A percentile compares a stretch with the other conserved stretches of the same genome.
Evolutionary conservation across 441 rosid species (phyloP).

Genomic region (Brassica hybrid): DNA sequence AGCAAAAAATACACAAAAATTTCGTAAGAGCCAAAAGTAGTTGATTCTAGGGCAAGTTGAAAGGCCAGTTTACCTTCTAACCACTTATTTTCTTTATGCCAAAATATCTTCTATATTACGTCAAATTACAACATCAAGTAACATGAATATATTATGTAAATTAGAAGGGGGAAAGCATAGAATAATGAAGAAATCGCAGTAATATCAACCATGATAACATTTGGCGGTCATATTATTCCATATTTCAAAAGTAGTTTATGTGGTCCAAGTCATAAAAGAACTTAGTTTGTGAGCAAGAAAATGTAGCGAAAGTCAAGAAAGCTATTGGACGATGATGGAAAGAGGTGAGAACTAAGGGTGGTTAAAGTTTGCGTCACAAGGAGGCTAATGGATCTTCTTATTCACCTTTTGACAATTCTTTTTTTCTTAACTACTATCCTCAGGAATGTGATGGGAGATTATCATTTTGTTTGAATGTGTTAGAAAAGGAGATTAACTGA

Average conservation of each 20-base stretch:
- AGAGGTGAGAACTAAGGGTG: neutral
- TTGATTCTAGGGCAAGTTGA: constrained; percentile 41
- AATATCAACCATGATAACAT: constrained; percentile 6
- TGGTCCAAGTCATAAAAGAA: constrained; percentile 11
- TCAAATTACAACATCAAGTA: neutral
- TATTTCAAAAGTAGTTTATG: neutral
- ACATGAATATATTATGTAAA: neutral
- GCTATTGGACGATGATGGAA: neutral
- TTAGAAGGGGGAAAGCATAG: neutral
- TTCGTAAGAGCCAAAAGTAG: constrained; percentile 37
- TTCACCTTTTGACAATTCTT: constrained; percentile 2
- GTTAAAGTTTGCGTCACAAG: constrained; percentile 5
- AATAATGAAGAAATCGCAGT: neutral
- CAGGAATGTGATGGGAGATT: neutral
- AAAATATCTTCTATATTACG: neutral
- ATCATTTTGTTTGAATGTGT: too few relatives aligned
- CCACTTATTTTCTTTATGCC: constrained; percentile 19
- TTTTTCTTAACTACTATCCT: neutral
- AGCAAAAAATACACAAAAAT: neutral
- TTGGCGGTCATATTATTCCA: constrained; percentile 10
- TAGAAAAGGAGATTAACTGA: too few relatives aligned
- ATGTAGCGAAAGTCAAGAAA: neutral
- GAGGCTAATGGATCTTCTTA: neutral
- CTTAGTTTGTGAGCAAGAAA: neutral
- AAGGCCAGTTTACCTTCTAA: constrained; percentile 10